These are phyloP conservation scores for Incumbomyces lentus DNA, from an alignment of 2,329 filamentous ascomycete species.

Conservation along the genomic window DNA sequence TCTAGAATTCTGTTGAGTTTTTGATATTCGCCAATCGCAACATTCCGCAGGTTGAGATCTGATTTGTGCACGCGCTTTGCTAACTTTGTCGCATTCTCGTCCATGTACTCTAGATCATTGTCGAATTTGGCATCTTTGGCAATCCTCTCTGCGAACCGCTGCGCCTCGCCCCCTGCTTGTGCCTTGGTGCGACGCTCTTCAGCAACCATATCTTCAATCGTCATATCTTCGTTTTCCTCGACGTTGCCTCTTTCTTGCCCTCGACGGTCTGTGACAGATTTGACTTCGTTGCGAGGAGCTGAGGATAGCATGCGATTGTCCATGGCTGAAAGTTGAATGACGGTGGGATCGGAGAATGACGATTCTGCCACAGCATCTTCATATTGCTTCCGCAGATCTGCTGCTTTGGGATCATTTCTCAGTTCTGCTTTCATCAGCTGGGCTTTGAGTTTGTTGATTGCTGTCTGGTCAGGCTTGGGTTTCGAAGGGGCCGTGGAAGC, in stretches of 20 bases:
- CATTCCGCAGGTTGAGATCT: constrained; percentile 76
- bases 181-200: constrained; percentile 81
- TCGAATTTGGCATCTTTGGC: constrained; percentile 86
- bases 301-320: constrained; percentile 83
- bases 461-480: constrained; percentile 43
- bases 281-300: constrained; percentile 63
- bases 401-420: constrained; percentile 62
- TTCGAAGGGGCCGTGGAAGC: constrained; percentile 12
- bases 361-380: constrained; percentile 60
- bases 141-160: constrained; percentile 80
- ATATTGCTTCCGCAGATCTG: constrained; percentile 72
- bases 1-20: constrained; percentile 81
- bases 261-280: constrained; percentile 64
- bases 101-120: constrained; percentile 90
- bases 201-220: constrained; percentile 89
- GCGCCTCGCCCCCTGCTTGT: constrained; percentile 66
- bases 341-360: constrained; percentile 50
- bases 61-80: constrained; percentile 80
- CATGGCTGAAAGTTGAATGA: constrained; percentile 76
- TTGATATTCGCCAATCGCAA: constrained; percentile 78
- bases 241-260: constrained; percentile 76
- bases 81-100: constrained; percentile 87
- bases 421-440: constrained; percentile 95
- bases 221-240: constrained; percentile 90
- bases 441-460: constrained; percentile 80